Conservation (phyloP, 768 basidiomycete genomes). For the Kwoniella sp. region DNA sequence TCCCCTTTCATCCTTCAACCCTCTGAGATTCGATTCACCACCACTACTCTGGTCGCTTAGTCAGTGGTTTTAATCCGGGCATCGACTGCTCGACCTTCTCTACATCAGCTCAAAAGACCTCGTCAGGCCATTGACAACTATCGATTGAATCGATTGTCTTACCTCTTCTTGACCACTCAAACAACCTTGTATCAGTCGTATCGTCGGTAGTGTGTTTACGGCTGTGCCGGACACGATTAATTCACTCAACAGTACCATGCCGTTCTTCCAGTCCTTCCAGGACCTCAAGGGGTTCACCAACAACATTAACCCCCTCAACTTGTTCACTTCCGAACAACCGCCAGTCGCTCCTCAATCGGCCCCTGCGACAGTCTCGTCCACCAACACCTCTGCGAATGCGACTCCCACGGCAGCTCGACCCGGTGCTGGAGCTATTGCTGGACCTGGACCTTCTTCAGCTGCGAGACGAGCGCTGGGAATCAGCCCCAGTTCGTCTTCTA, state of each 20-base stretch:
- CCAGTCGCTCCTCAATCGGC: slow-evolving; percentile 2
- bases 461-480: neutral
- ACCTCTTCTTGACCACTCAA: too few species aligned
- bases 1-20: neutral
- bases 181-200: too few species aligned
- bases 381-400: slow-evolving; percentile 3
- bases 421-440: slow-evolving; percentile 19
- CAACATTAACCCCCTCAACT: slow-evolving; percentile 37
- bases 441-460: slow-evolving; percentile 35
- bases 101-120: neutral
- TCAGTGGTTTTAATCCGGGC: neutral
- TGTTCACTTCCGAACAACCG: slow-evolving; percentile 24
- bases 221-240: neutral
- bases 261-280: slow-evolving; percentile 32
- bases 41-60: neutral
- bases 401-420: slow-evolving; percentile 13
- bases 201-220: neutral
- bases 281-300: slow-evolving; percentile 29
- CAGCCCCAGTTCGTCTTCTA: neutral
- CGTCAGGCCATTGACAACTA: too few species aligned
- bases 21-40: neutral
- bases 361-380: neutral
- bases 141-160: too few species aligned
- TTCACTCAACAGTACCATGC: slow-evolving; percentile 3
- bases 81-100: neutral